Evolutionary conservation across 2,329 filamentous ascomycete genomes (phyloP), one percentile per base, ranked within the genome.

Genomic region (Colletotrichum godetiae): DNA sequence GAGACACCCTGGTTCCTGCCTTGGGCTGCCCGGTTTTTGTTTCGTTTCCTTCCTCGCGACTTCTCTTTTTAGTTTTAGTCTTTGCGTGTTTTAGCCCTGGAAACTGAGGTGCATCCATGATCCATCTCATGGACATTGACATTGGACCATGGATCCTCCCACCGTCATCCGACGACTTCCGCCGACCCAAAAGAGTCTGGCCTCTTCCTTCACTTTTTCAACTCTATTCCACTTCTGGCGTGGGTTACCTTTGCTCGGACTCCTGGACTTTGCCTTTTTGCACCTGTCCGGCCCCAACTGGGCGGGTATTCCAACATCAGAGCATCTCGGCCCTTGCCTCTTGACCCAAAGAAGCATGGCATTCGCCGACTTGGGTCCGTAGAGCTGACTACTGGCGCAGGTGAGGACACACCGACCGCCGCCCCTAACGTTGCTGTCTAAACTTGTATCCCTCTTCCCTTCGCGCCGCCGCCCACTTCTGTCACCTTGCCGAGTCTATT

Each of bases 161-260:
- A 73, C 60, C 22, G 56, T 70, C 33, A 70, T 52, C 70, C 49
- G 56, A 58, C 67, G 61, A 71, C 60, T 61, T 15, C 55, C 56
- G 60, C 56, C 49, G 49, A 42, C 56, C 46, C 13, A 29, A 66
- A 66, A 24, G 33, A n/a, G 60, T n/a, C 42, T 64, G 66, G 70
- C n/a, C 52, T 19, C 19, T 59, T 33, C 10, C 27, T 35, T 60
- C 60, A 61, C n/a, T 19, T 52, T 13, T 13, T n/a, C n/a, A 12
- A 4, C 24, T 13, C 55, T 24, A 33, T 15, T 13, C 67, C 56
- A 37, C n/a, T 52, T 66, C 55, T 53, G 49, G 49, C 10, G 22
- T 66, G 24, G 35, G 37, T 22, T 55, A 22, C 10, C 24, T 55
- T 24, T 57, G 67, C 71, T 71, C 61, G 61, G 71, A 35, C 49